Evolutionary conservation across 805 yeast genomes (phyloP).

Genomic region (Wickerhamiella domercqiae): DNA sequence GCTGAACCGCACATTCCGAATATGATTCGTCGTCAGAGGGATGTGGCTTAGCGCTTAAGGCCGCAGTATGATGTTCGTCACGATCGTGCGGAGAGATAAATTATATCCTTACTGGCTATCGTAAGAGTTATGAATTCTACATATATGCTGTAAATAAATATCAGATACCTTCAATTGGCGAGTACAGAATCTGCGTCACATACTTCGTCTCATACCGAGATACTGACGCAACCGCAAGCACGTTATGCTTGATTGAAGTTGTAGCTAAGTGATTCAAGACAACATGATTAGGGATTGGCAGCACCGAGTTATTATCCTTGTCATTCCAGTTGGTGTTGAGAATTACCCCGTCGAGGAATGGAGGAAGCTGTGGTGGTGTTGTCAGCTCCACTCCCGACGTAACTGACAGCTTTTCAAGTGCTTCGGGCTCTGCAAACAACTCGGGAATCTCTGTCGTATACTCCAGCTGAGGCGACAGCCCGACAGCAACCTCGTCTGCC

Average conservation of each 20-base stretch:
- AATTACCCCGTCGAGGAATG: slow-evolving; percentile 88
- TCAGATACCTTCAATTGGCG: slow-evolving; percentile 44
- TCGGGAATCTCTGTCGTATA: slow-evolving; percentile 29
- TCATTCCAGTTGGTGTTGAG: slow-evolving; percentile 55
- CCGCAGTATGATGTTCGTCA: too few species aligned
- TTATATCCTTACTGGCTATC: too few species aligned
- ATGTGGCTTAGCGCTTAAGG: too few species aligned
- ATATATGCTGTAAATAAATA: too few species aligned
- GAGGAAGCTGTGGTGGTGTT: slow-evolving; percentile 94
- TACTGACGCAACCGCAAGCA: slow-evolving; percentile 82
- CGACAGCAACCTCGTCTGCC: slow-evolving; percentile 7
- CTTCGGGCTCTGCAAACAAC: slow-evolving; percentile 31
- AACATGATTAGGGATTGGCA: slow-evolving; percentile 90
- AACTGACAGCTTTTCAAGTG: slow-evolving; percentile 22
- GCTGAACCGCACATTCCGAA: too few species aligned
- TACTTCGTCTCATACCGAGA: slow-evolving; percentile 85
- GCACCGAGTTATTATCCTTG: slow-evolving; percentile 77
- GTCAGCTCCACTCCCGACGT: slow-evolving; percentile 29
- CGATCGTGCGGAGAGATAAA: too few species aligned
- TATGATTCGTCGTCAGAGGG: too few species aligned
- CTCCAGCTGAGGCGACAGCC: slow-evolving; percentile 50
- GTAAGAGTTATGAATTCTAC: too few species aligned
- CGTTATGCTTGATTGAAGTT: slow-evolving; percentile 83
- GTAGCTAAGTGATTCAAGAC: slow-evolving; percentile 92
- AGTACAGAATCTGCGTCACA: slow-evolving; percentile 81